phyloP scores from a whole-genome alignment of 2,329 filamentous ascomycete genomes.

The Aspergillus viridinutans region DNA sequence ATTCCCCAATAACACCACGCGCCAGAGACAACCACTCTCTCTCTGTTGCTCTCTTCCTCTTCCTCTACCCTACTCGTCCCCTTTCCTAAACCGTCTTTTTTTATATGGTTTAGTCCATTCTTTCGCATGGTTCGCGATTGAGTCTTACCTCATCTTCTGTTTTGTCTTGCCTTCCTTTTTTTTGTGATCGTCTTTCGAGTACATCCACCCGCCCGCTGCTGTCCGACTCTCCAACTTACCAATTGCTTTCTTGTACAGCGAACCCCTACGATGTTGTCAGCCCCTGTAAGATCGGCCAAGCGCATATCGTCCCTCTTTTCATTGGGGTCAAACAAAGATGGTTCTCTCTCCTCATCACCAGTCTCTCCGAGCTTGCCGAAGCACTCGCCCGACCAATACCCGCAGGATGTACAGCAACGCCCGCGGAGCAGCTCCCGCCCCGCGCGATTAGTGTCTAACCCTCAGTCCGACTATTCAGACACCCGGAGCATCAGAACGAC shows the following conservation, averaged over 20 bases:
- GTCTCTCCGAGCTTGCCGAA: conserved; percentile 18
- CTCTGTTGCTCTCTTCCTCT: conserved; percentile 4
- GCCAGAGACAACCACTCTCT: conserved; percentile 6
- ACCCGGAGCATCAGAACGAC: conserved; percentile 22
- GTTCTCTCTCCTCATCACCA: conserved; percentile 27
- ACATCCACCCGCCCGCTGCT: conserved; percentile 2
- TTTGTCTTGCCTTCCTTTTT: neutral
- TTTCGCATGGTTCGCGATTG: conserved; percentile 14
- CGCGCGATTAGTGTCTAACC: conserved; percentile 32
- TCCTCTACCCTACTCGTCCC: neutral
- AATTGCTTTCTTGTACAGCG: conserved; percentile 4
- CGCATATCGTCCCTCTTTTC: conserved; percentile 46
- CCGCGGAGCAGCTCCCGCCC: conserved; percentile 28
- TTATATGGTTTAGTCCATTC: neutral
- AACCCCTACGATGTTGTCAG: conserved; percentile 33
- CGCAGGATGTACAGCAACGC: conserved; percentile 18
- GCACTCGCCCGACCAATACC: conserved; percentile 19
- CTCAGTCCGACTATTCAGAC: conserved; percentile 26
- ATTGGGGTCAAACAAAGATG: conserved; percentile 35
- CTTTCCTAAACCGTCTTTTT: neutral
- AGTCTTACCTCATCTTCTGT: conserved; percentile 11
- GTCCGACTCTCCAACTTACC: neutral
- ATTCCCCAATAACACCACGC: conserved; percentile 20
- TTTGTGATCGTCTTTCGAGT: neutral
- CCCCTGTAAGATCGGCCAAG: conserved; percentile 41